phyloP scores from a whole-genome alignment of 2,329 filamentous ascomycete genomes.

The Pestalotiopsis fici region DNA sequence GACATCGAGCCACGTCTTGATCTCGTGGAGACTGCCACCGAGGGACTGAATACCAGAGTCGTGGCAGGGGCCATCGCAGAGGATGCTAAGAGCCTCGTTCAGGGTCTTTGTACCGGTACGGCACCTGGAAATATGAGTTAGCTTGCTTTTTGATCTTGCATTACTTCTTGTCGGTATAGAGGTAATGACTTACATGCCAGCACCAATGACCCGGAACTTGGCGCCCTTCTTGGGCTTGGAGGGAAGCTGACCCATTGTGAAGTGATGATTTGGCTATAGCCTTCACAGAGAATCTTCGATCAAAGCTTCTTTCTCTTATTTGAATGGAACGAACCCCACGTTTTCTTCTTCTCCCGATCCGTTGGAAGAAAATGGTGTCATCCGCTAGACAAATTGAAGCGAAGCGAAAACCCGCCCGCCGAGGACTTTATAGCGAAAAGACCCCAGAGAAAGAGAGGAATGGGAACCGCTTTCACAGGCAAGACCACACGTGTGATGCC shows the following conservation, averaged over 20 bases:
- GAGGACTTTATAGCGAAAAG: constrained; percentile 1
- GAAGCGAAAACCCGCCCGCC: not conserved
- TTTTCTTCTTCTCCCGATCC: not conserved
- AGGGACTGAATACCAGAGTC: constrained; percentile 36
- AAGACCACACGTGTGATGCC: constrained; percentile 2
- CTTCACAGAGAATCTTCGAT: not conserved
- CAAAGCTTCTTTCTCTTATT: not conserved
- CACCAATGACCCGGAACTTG: constrained; percentile 35
- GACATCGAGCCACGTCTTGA: constrained; percentile 32
- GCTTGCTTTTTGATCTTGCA: constrained; percentile 7
- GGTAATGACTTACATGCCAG: constrained; percentile 30
- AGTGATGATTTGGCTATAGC: not conserved
- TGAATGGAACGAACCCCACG: not conserved
- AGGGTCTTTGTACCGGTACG: constrained; percentile 38
- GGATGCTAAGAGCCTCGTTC: constrained; percentile 36
- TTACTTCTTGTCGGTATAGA: not conserved
- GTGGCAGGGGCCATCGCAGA: constrained; percentile 34
- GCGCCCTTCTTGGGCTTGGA: constrained; percentile 29
- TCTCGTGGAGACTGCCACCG: constrained; percentile 34
- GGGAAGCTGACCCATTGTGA: constrained; percentile 31
- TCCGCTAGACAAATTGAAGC: constrained; percentile 4
- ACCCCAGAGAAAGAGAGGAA: not conserved
- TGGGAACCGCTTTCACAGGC: not conserved
- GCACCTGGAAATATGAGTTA: constrained; percentile 26
- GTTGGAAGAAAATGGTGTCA: constrained; percentile 7